Evolutionary conservation across 352 stramenopile species (phyloP).

Genomic region (Bremia lactucae): DNA sequence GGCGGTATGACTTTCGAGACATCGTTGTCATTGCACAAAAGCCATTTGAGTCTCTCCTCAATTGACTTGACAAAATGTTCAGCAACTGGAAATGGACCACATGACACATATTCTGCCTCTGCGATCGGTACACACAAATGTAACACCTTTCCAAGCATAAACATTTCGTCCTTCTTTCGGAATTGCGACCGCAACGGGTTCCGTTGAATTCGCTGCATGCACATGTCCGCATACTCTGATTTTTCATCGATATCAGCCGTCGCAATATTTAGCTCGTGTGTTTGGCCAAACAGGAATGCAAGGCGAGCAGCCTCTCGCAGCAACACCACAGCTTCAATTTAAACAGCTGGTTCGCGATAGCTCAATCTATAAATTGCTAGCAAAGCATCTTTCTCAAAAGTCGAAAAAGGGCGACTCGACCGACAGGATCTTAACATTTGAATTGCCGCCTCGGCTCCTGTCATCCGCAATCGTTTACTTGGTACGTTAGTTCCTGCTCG

Average conservation of each 20-base stretch:
- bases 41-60: constrained; percentile 11
- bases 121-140: background rate
- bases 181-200: constrained; percentile 22
- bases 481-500: constrained; percentile 19
- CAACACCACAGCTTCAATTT: constrained; percentile 22
- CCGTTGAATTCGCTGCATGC: constrained; percentile 4
- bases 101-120: background rate
- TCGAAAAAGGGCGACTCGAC: constrained; percentile 22
- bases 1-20: background rate
- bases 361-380: constrained; percentile 17
- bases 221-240: constrained; percentile 17
- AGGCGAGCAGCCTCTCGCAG: constrained; percentile 19
- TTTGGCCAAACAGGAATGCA: constrained; percentile 24
- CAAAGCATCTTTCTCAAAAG: constrained; percentile 15
- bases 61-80: constrained; percentile 13
- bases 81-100: constrained; percentile 3
- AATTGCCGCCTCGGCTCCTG: constrained; percentile 31
- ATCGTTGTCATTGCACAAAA: constrained; percentile 1
- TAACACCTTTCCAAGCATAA: constrained; percentile 6
- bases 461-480: constrained; percentile 30
- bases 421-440: constrained; percentile 30
- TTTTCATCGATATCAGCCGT: constrained; percentile 9
- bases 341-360: constrained; percentile 32
- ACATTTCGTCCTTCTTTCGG: constrained; percentile 10
- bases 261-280: background rate